phyloP scores from a whole-genome alignment of 345 rosid species.

The Melastoma malabathricum region DNA sequence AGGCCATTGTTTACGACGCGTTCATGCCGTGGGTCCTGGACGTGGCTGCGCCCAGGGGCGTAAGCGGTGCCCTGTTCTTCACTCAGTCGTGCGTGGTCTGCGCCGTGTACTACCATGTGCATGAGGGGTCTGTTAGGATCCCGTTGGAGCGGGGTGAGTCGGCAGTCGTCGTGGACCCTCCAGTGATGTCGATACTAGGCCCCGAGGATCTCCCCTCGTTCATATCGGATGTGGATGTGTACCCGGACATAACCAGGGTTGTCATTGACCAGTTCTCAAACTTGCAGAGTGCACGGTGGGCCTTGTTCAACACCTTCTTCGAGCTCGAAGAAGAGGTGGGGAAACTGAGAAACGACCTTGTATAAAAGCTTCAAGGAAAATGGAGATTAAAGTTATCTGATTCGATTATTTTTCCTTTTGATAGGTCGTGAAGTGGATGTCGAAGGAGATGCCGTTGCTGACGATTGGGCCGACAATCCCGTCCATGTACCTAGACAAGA shows the following conservation, averaged over 20 bases:
- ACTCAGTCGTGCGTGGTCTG: conserved; percentile 18
- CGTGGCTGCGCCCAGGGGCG: conserved; percentile 9
- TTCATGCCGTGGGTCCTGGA: conserved; percentile 31
- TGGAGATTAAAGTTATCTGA: not conserved
- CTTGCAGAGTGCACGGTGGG: conserved; percentile 19
- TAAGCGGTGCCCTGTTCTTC: conserved; percentile 17
- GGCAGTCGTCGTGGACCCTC: conserved; percentile 8
- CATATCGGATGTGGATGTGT: conserved; percentile 12
- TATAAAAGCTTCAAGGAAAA: no score
- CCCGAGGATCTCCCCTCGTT: conserved; percentile 27
- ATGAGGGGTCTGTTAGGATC: conserved; percentile 9
- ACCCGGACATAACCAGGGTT: conserved; percentile 6
- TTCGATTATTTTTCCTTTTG: not conserved
- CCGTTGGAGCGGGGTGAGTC: conserved; percentile 14
- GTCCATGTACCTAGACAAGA: conserved; percentile 21
- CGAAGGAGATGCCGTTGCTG: conserved; percentile 7
- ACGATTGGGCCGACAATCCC: conserved; percentile 24
- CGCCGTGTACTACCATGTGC: conserved; percentile 9
- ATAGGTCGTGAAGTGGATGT: conserved; percentile 19
- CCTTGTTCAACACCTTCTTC: conserved; percentile 35
- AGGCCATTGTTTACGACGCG: conserved; percentile 32
- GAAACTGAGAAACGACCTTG: no score
- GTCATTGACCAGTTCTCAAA: conserved; percentile 21
- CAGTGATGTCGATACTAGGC: conserved; percentile 22
- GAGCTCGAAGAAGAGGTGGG: conserved; percentile 37